phyloP scores from a whole-genome alignment of 2,329 filamentous ascomycete genomes.

The Cucurbitaria berberidis region DNA sequence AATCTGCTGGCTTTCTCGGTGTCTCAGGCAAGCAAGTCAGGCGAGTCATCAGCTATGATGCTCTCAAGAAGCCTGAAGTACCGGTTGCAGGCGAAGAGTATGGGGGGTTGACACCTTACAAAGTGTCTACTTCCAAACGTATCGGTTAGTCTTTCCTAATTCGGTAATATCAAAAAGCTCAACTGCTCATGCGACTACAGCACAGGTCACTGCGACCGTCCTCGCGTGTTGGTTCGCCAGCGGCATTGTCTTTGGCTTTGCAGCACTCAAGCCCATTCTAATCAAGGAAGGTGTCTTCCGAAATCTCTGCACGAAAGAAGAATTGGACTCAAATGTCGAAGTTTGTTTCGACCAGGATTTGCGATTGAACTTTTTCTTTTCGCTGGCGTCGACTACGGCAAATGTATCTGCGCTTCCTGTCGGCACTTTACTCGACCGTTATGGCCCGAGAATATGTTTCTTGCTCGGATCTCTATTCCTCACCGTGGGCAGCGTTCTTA shows the following conservation, averaged over 20 bases:
- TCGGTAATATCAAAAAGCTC: conserved; percentile 6
- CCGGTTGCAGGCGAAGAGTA: conserved; percentile 47
- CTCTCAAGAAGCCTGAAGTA: conserved; percentile 50
- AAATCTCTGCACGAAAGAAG: conserved; percentile 44
- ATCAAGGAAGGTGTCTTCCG: conserved; percentile 48
- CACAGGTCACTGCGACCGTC: conserved; percentile 44
- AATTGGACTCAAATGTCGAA: conserved; percentile 41
- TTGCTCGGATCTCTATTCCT: conserved; percentile 42
- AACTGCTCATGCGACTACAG: conserved; percentile 26
- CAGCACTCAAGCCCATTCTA: conserved; percentile 50
- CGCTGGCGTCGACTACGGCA: conserved; percentile 46
- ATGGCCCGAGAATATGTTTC: conserved; percentile 44
- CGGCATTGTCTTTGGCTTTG: conserved; percentile 51
- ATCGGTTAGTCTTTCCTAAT: conserved; percentile 35
- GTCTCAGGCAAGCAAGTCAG: conserved; percentile 42
- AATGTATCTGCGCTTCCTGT: conserved; percentile 48
- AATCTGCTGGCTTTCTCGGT: conserved; percentile 26
- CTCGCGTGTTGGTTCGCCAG: conserved; percentile 49
- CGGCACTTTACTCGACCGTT: conserved; percentile 47
- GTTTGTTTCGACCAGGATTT: conserved; percentile 50
- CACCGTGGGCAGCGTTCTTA: conserved; percentile 42
- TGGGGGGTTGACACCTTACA: conserved; percentile 57
- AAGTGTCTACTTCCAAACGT: conserved; percentile 51
- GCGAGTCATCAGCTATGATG: conserved; percentile 57
- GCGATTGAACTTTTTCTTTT: conserved; percentile 48